A percentile compares a stretch with the other conserved stretches of the same genome.
phyloP scores from a whole-genome alignment of 768 basidiomycete genomes.

The Hypholoma fasciculare region DNA sequence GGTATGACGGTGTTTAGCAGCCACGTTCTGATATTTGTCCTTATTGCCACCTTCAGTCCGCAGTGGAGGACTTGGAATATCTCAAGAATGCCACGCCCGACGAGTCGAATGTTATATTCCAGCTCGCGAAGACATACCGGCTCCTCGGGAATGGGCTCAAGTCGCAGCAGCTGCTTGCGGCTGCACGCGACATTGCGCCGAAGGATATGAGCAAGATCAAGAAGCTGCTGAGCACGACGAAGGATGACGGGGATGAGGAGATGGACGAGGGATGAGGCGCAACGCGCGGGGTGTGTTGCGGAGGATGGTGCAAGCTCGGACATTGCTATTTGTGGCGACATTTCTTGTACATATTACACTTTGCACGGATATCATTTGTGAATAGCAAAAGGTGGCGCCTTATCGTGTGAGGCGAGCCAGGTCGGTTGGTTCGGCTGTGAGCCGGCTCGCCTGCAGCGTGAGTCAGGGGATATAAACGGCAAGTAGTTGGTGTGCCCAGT shows the following conservation, averaged over 20 bases:
- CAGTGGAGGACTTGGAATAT: slow-evolving; percentile 77
- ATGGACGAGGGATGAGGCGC: slow-evolving; percentile 74
- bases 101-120: slow-evolving; percentile 96
- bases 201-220: slow-evolving; percentile 84
- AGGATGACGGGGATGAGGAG: slow-evolving; percentile 63
- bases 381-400: slow-evolving; percentile 22
- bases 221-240: slow-evolving; percentile 70
- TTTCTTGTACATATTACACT: slow-evolving; percentile 29
- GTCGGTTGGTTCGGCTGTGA: slow-evolving; percentile 7
- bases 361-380: slow-evolving; percentile 6
- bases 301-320: slow-evolving; percentile 12
- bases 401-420: slow-evolving; percentile 18
- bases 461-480: slow-evolving; percentile 26
- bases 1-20: slow-evolving; percentile 4
- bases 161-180: slow-evolving; percentile 82
- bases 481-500: slow-evolving; percentile 11
- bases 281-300: neutral
- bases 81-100: slow-evolving; percentile 85
- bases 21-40: slow-evolving; percentile 9
- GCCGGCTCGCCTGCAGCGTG: slow-evolving; percentile 11
- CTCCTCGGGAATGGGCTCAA: slow-evolving; percentile 75
- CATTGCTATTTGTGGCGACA: slow-evolving; percentile 30
- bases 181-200: slow-evolving; percentile 92
- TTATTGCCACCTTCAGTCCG: slow-evolving; percentile 50
- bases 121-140: slow-evolving; percentile 91